These are phyloP conservation scores for Neophaeococcomyces mojaviensis DNA, from an alignment of 2,329 filamentous ascomycete genomes.

Conservation along the genomic window DNA sequence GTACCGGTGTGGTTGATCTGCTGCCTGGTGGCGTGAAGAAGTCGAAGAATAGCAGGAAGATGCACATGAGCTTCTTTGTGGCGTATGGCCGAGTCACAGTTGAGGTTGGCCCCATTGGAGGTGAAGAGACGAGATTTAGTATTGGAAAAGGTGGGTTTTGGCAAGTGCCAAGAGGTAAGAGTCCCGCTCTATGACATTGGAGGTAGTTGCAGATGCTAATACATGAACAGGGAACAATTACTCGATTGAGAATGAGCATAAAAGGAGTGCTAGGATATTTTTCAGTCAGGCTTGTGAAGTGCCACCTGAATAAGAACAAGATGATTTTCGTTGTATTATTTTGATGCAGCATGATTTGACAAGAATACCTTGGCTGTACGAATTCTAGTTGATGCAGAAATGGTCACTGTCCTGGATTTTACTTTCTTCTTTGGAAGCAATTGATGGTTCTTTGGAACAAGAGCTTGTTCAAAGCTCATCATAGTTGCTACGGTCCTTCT, in stretches of 20 bases:
- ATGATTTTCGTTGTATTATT: too few species aligned
- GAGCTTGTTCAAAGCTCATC: too few species aligned
- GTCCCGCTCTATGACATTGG: slow-evolving; percentile 9
- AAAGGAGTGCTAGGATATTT: slow-evolving; percentile 69
- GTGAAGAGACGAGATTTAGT: slow-evolving; percentile 54
- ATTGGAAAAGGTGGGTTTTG: slow-evolving; percentile 84
- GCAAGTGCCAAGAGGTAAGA: slow-evolving; percentile 88
- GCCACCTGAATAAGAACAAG: not conserved
- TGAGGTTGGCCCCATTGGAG: slow-evolving; percentile 56
- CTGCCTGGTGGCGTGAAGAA: slow-evolving; percentile 76
- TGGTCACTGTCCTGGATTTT: too few species aligned
- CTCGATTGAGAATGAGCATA: slow-evolving; percentile 67
- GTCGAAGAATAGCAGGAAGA: slow-evolving; percentile 85
- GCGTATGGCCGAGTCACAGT: slow-evolving; percentile 75
- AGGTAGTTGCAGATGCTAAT: not conserved
- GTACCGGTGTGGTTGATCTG: slow-evolving; percentile 81
- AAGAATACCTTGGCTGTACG: too few species aligned
- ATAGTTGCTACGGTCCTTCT: too few species aligned
- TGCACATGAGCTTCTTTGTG: slow-evolving; percentile 96
- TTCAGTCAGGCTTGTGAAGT: slow-evolving; percentile 76
- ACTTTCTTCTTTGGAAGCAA: too few species aligned
- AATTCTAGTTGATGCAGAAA: too few species aligned
- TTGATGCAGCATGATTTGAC: too few species aligned
- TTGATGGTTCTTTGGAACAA: too few species aligned
- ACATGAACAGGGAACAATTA: slow-evolving; percentile 75